phyloP scores from a whole-genome alignment of 1,139 yeast species.

The Geotrichum candidum region DNA sequence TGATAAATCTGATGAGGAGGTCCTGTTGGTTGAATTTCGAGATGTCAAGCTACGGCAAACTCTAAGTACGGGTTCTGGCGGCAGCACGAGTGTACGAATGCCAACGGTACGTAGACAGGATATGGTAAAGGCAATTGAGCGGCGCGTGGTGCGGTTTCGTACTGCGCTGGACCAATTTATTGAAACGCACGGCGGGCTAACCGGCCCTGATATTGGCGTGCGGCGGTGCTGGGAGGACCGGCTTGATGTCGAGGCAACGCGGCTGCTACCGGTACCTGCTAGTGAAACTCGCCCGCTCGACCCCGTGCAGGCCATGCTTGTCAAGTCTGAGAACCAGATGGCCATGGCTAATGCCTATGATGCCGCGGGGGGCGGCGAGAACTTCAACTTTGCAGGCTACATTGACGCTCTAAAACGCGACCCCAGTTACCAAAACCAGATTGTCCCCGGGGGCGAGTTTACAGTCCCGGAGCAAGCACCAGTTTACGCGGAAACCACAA shows the following conservation, averaged over 20 bases:
- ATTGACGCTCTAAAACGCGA: slow-evolving; percentile 41
- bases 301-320: slow-evolving; percentile 22
- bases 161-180: slow-evolving; percentile 40
- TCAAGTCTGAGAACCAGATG: slow-evolving; percentile 1
- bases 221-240: background rate
- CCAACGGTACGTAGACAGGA: slow-evolving; percentile 46
- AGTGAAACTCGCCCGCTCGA: slow-evolving; percentile 15
- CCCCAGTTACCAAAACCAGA: slow-evolving; percentile 50
- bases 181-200: slow-evolving; percentile 24
- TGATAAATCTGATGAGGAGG: slow-evolving; percentile 38
- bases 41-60: slow-evolving; percentile 53
- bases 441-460: slow-evolving; percentile 43
- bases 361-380: background rate
- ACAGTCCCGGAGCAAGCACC: slow-evolving; percentile 44
- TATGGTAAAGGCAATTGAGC: slow-evolving; percentile 54
- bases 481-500: slow-evolving; percentile 39
- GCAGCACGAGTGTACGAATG: slow-evolving; percentile 28
- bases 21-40: slow-evolving; percentile 68
- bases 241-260: slow-evolving; percentile 35
- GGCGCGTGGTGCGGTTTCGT: slow-evolving; percentile 52
- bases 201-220: background rate
- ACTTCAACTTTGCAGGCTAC: slow-evolving; percentile 42
- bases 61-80: background rate
- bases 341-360: background rate
- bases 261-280: slow-evolving; percentile 44